Evolutionary conservation across 225 moss, liverwort and hornwort genomes (phyloP).

Genomic region (Takakia lepidozioides): DNA sequence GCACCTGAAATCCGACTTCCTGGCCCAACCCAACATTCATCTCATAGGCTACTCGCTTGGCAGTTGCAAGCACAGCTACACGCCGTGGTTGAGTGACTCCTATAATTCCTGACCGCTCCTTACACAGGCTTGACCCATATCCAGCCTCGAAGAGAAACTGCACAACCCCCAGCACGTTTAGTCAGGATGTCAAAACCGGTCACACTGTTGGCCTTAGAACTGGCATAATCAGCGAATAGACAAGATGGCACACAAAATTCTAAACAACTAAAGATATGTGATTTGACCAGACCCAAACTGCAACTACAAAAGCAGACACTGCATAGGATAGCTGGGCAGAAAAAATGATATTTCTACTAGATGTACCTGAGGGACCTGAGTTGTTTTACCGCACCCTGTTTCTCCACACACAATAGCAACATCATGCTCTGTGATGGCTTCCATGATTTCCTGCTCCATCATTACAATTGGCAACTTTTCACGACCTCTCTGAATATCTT

Average conservation of each 20-base stretch:
- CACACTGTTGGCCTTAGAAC: too few species aligned
- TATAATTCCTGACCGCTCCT: constrained; percentile 72
- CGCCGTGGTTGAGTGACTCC: constrained; percentile 98
- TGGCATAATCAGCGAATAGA: too few species aligned
- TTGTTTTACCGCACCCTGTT: constrained; percentile 98
- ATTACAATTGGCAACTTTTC: constrained; percentile 84
- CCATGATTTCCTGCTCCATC: constrained; percentile 99
- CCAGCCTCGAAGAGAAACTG: constrained; percentile 98
- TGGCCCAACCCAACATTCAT: constrained; percentile 76
- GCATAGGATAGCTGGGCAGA: not conserved
- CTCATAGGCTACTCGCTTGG: constrained; percentile 85
- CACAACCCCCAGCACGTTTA: too few species aligned
- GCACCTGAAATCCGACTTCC: constrained; percentile 96
- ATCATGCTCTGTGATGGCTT: constrained; percentile 71
- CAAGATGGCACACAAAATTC: too few species aligned
- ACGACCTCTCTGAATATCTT: constrained; percentile 65
- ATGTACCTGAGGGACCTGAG: constrained; percentile 89
- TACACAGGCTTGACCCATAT: constrained; percentile 69
- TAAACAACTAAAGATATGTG: too few species aligned
- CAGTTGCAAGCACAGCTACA: constrained; percentile 94
- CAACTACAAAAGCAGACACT: not conserved
- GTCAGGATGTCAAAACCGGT: not conserved
- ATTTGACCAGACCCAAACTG: too few species aligned
- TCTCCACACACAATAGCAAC: constrained; percentile 90
- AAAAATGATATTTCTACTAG: constrained; percentile 8